A percentile compares a stretch with the other conserved stretches of the same genome.
phyloP scores from a whole-genome alignment of 805 yeast genomes.

The Zygotorulaspora danielsina region DNA sequence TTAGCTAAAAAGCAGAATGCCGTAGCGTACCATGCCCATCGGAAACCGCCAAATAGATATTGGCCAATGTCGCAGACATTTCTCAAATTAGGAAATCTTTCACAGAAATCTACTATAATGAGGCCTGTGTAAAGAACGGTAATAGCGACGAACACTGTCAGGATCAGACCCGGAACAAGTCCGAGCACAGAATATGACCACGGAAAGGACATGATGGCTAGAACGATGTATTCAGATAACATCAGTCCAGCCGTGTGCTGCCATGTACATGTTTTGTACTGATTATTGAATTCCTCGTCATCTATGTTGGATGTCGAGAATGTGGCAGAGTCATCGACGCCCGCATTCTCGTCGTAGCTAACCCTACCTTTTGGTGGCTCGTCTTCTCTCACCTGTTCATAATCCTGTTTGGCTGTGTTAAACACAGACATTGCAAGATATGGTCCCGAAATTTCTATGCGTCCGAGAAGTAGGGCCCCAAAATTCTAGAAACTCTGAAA shows the following conservation, averaged over 20 bases:
- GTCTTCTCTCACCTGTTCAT: slow-evolving; percentile 1
- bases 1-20: slow-evolving; percentile 51
- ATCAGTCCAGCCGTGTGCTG: slow-evolving; percentile 55
- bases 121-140: slow-evolving; percentile 53
- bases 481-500: no score
- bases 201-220: slow-evolving; percentile 63
- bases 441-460: no score
- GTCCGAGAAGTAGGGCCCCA: no score
- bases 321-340: slow-evolving; percentile 5
- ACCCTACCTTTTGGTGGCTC: slow-evolving; percentile 1
- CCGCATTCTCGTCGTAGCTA: slow-evolving; percentile 1
- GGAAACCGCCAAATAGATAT: slow-evolving; percentile 47
- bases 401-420: neutral
- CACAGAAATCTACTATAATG: slow-evolving; percentile 52
- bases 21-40: slow-evolving; percentile 54
- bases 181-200: slow-evolving; percentile 62
- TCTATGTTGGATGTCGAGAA: slow-evolving; percentile 12
- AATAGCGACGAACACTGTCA: slow-evolving; percentile 48
- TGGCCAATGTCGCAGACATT: slow-evolving; percentile 59
- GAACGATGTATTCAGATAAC: slow-evolving; percentile 56
- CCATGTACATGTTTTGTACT: slow-evolving; percentile 54
- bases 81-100: slow-evolving; percentile 47
- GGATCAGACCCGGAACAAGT: slow-evolving; percentile 51
- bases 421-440: neutral
- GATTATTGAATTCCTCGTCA: slow-evolving; percentile 34